Percentiles rank a stretch among this genome's conserved stretches.
These are phyloP conservation scores for Filobasidium uniguttulatum DNA, from an alignment of 1,284 basidiomycete species.

Conservation along the genomic window DNA sequence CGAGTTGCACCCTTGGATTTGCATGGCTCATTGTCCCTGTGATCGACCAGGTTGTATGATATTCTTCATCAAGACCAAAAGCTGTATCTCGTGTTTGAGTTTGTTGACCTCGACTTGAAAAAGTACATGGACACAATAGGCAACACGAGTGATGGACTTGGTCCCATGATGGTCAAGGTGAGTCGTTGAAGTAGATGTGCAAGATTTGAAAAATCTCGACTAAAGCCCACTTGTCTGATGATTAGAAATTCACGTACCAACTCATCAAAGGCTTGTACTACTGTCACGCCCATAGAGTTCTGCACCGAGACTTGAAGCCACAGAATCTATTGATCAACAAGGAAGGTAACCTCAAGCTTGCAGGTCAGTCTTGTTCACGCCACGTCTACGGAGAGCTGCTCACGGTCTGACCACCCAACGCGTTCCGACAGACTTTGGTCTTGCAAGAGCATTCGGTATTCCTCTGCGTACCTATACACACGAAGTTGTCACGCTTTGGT, in stretches of 20 bases:
- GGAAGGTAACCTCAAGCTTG: conserved; percentile 93
- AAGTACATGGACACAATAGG: conserved; percentile 99
- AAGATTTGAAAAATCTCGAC: background rate
- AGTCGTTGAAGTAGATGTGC: conserved; percentile 48
- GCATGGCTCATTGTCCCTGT: background rate
- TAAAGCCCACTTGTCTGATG: background rate
- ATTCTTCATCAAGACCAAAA: conserved; percentile 98
- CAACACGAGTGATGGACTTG: conserved; percentile 74
- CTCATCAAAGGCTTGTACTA: conserved; percentile 94
- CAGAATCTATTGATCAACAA: conserved; percentile 96
- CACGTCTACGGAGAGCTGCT: background rate
- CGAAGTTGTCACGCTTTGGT: conserved; percentile 98
- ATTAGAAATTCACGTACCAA: conserved; percentile 51
- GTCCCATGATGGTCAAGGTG: conserved; percentile 81
- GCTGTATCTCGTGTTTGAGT: conserved; percentile 97
- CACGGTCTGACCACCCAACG: conserved; percentile 1
- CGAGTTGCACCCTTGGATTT: background rate
- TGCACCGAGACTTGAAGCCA: conserved; percentile 94
- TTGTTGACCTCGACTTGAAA: conserved; percentile 95
- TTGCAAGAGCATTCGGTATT: conserved; percentile 88
- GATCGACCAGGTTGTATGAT: conserved; percentile 65
- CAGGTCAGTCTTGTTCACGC: conserved; percentile 19
- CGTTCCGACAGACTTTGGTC: conserved; percentile 59
- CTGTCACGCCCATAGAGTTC: conserved; percentile 95
- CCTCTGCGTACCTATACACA: conserved; percentile 94